phyloP scores from a whole-genome alignment of 1,284 basidiomycete genomes.

The Microbotryum lychnidis-dioicae region DNA sequence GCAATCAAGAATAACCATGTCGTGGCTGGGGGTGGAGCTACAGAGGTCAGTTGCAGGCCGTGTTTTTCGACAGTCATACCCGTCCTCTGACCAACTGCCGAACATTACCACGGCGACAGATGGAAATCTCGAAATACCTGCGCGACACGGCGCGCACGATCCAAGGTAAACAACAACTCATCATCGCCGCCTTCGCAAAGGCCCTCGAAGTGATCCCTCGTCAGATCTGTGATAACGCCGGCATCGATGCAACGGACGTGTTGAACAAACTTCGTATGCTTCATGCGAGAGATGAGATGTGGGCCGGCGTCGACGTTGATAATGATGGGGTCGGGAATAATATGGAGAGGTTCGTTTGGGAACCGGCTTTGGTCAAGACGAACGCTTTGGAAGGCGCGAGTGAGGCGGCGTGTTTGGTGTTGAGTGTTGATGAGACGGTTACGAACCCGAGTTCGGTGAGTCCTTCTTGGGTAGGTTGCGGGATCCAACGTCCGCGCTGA shows the following conservation, averaged over 20 bases:
- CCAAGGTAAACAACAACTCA: conserved; percentile 90
- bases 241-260: conserved; percentile 93
- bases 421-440: conserved; percentile 92
- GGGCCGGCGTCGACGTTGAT: conserved; percentile 95
- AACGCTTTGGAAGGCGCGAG: conserved; percentile 92
- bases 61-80: not conserved
- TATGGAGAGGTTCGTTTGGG: conserved; percentile 96
- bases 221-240: conserved; percentile 97
- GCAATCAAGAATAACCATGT: conserved; percentile 92
- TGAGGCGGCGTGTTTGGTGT: conserved; percentile 90
- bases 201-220: conserved; percentile 95
- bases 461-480: not conserved
- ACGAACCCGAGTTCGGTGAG: conserved; percentile 55
- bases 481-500: not conserved
- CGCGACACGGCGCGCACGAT: conserved; percentile 85
- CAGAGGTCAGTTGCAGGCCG: conserved; percentile 56
- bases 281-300: conserved; percentile 74
- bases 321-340: conserved; percentile 88
- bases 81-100: conserved; percentile 8
- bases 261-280: conserved; percentile 96
- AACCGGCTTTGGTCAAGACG: conserved; percentile 87
- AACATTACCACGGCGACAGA: conserved; percentile 47
- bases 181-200: conserved; percentile 93
- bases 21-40: conserved; percentile 94
- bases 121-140: conserved; percentile 92